A percentile compares a stretch with the other conserved stretches of the same genome.
phyloP scores from a whole-genome alignment of 1,284 basidiomycete species.

The Moesziomyces parantarcticus region DNA sequence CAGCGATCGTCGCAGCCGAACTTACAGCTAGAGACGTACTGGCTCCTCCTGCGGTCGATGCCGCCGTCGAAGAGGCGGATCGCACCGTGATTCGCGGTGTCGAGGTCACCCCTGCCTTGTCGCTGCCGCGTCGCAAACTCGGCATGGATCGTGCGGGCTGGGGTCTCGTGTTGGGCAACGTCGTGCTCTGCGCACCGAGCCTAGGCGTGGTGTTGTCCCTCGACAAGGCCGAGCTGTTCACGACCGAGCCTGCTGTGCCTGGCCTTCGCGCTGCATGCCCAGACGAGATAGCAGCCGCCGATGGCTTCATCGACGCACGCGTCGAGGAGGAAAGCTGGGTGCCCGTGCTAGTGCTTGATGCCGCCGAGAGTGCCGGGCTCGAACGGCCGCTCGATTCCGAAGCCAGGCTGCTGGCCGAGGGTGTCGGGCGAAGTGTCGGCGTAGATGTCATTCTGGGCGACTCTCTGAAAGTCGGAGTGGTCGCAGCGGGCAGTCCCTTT shows the following conservation, averaged over 20 bases:
- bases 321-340: conserved; percentile 28
- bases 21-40: not conserved
- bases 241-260: conserved; percentile 16
- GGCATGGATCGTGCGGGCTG: conserved; percentile 43
- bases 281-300: not conserved
- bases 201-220: conserved; percentile 12
- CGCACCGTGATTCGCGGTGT: conserved; percentile 43
- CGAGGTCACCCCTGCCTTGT: conserved; percentile 20
- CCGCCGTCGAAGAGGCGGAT: conserved; percentile 24
- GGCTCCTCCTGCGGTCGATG: not conserved
- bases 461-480: conserved; percentile 14
- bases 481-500: conserved; percentile 11
- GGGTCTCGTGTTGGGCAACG: conserved; percentile 8
- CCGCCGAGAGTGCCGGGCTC: conserved; percentile 35
- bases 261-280: conserved; percentile 16
- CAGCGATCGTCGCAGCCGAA: conserved; percentile 21
- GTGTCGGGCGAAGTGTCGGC: conserved; percentile 15
- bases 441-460: conserved; percentile 24
- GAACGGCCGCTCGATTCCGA: conserved; percentile 38
- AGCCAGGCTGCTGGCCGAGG: conserved; percentile 36
- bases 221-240: conserved; percentile 6
- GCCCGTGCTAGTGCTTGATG: conserved; percentile 22
- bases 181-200: not conserved
- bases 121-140: conserved; percentile 28
- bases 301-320: conserved; percentile 18